Evolutionary conservation across 345 rosid genomes (phyloP).

Genomic region (sweet orange (Citrus sinensis)): DVS_A1.0 CM039165.1:29603001-29603500

Average conservation of each 20-base stretch:
- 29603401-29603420: background rate
- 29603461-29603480: background rate
- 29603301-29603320: background rate
- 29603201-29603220: background rate
- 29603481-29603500: background rate
- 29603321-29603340: background rate
- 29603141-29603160: background rate
- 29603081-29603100: background rate
- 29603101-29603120: constrained; percentile 9
- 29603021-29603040: constrained; percentile 35
- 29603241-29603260: background rate
- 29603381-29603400: background rate
- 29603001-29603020: constrained; percentile 16
- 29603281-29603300: background rate
- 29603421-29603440: background rate
- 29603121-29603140: background rate
- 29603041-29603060: constrained; percentile 18
- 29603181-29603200: background rate
- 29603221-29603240: background rate
- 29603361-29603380: background rate
- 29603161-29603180: background rate
- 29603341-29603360: constrained; percentile 10
- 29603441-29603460: background rate
- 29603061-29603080: constrained; percentile 7
- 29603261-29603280: background rate